Evolutionary conservation across 495 filamentous ascomycete species (phyloP).

Genomic region (Cercophora samala): DNA sequence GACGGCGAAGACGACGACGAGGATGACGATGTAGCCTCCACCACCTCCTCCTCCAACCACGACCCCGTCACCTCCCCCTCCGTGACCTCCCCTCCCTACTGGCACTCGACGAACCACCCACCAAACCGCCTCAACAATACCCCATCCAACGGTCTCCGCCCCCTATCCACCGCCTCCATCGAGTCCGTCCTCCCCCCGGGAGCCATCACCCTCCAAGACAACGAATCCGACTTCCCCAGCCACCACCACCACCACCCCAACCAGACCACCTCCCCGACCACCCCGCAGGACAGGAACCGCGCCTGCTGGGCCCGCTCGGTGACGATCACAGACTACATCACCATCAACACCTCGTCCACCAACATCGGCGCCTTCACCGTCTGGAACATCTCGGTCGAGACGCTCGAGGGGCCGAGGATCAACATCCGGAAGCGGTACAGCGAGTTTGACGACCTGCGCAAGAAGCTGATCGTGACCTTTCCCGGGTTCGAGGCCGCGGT

Average conservation of each 20-base stretch:
- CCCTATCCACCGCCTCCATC: conserved; percentile 41
- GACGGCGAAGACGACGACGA: conserved; percentile 19
- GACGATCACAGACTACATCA: conserved; percentile 48
- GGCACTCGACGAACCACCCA: conserved; percentile 20
- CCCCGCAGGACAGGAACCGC: conserved; percentile 31
- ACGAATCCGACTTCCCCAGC: conserved; percentile 43
- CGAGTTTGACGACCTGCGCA: conserved; percentile 54
- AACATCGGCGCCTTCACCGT: conserved; percentile 57
- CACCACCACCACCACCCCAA: conserved; percentile 14
- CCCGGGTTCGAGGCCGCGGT: conserved; percentile 54
- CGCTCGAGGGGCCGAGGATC: conserved; percentile 51
- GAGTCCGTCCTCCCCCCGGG: conserved; percentile 45
- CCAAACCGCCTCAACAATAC: not conserved
- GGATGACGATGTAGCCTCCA: conserved; percentile 14
- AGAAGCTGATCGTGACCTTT: conserved; percentile 50
- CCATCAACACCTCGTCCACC: conserved; percentile 49
- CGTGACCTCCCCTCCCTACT: conserved; percentile 37
- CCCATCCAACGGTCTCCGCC: conserved; percentile 18
- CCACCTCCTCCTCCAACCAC: conserved; percentile 14
- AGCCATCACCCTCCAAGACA: conserved; percentile 53
- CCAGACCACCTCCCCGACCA: not conserved
- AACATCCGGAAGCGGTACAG: conserved; percentile 57
- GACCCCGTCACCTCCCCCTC: conserved; percentile 21
- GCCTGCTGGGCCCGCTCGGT: conserved; percentile 58
- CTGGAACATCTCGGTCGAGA: conserved; percentile 55